Evolutionary conservation across 2,329 filamentous ascomycete genomes (phyloP).

Genomic region (Trichoderma sp.): DNA sequence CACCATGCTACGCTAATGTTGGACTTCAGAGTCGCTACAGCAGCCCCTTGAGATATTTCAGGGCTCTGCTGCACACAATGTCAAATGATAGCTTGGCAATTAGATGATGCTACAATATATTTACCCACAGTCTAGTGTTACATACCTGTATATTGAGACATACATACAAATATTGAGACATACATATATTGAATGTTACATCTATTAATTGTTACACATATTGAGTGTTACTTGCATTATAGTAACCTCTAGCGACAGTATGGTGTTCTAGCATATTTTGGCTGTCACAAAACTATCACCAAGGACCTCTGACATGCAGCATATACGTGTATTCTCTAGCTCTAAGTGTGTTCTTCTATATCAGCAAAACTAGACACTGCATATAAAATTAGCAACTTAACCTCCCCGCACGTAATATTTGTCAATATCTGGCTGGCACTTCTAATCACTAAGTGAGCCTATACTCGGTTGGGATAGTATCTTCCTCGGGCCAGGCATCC

Average conservation of each 20-base stretch:
- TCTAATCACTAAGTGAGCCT: background rate
- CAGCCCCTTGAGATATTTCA: background rate
- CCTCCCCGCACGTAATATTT: background rate
- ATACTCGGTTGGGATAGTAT: slow-evolving; percentile 43
- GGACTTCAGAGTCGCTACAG: background rate
- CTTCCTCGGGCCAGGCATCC: slow-evolving; percentile 43
- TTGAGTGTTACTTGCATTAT: background rate
- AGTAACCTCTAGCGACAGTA: background rate
- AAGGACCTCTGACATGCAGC: background rate
- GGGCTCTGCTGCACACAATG: background rate
- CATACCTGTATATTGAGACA: background rate
- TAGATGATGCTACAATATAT: background rate
- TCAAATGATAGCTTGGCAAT: background rate
- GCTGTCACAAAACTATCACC: background rate
- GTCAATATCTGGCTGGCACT: background rate
- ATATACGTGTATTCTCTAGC: background rate
- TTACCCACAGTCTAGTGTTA: background rate
- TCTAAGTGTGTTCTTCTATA: background rate
- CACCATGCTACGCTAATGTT: background rate
- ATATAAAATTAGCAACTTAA: background rate
- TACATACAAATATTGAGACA: too few relatives aligned
- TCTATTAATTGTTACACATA: background rate
- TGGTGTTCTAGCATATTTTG: too few relatives aligned
- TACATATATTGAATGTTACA: too few relatives aligned
- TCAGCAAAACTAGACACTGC: background rate